A percentile compares a stretch with the other conserved stretches of the same genome.
Evolutionary conservation across 768 basidiomycete species (phyloP).

Genomic region (Boletellus emodensis): DNA sequence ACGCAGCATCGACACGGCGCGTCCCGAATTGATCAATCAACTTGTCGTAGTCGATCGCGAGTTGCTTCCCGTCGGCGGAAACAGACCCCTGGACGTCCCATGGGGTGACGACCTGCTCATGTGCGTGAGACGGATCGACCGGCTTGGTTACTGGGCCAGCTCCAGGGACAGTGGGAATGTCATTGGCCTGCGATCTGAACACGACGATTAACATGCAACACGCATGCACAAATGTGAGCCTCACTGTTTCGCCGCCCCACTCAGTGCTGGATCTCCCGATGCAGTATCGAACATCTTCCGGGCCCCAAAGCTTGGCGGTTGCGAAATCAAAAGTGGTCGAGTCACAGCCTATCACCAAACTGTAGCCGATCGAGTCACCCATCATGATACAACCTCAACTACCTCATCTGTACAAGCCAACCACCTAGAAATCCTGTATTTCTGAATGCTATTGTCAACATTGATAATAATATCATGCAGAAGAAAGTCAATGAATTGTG

Average conservation of each 20-base stretch:
- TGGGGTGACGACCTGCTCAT: conserved; percentile 86
- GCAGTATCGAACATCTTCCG: conserved; percentile 20
- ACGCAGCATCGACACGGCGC: conserved; percentile 63
- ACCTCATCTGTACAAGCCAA: conserved; percentile 2
- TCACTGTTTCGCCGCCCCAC: conserved; percentile 30
- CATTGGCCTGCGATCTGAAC: conserved; percentile 13
- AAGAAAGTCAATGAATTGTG: conserved; percentile 21
- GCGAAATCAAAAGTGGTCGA: background rate
- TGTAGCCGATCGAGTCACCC: too few species aligned
- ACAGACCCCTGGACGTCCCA: conserved; percentile 97
- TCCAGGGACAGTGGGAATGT: background rate
- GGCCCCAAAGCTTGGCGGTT: too few species aligned
- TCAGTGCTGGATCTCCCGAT: conserved; percentile 22
- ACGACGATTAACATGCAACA: background rate
- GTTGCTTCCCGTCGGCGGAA: conserved; percentile 82
- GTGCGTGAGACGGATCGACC: conserved; percentile 26
- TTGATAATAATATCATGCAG: conserved; percentile 28
- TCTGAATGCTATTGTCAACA: conserved; percentile 16
- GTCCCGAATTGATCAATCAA: conserved; percentile 93
- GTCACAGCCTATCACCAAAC: background rate
- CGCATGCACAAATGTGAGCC: conserved; percentile 6
- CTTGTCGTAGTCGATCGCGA: conserved; percentile 96
- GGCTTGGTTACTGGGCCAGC: conserved; percentile 32
- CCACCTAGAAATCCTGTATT: background rate
- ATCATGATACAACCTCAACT: background rate